A percentile compares a stretch with the other conserved stretches of the same genome.
These are phyloP conservation scores for Prunus dulcis DNA, from an alignment of 306 rosid species.

Conservation along the genomic window DNA sequence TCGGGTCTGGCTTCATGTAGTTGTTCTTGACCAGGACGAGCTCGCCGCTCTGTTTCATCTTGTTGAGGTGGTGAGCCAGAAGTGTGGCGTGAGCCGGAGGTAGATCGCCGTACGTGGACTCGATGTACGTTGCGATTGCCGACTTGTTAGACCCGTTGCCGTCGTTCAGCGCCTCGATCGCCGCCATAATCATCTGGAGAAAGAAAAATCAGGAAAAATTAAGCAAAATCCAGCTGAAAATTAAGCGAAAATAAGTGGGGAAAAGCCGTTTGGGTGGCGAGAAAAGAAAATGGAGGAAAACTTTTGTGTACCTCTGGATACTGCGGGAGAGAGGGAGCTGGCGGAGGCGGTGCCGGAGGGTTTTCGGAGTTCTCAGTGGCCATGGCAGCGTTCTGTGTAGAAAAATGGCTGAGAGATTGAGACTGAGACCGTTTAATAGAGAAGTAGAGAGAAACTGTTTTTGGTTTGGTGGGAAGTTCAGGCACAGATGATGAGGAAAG, in stretches of 20 bases:
- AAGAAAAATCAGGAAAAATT: background rate
- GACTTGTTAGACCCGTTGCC: slow-evolving; percentile 38
- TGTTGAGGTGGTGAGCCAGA: slow-evolving; percentile 33
- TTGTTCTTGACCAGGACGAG: slow-evolving; percentile 40
- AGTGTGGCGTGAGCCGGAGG: slow-evolving; percentile 39
- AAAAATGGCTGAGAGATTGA: background rate
- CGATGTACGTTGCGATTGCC: slow-evolving; percentile 42
- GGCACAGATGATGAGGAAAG: slow-evolving; percentile 14
- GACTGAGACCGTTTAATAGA: background rate
- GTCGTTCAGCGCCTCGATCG: slow-evolving; percentile 43
- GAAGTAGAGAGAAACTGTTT: background rate
- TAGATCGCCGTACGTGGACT: slow-evolving; percentile 36
- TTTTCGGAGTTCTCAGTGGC: slow-evolving; percentile 26
- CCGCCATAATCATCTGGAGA: slow-evolving; percentile 44
- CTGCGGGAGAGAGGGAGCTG: slow-evolving; percentile 26
- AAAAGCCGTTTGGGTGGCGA: background rate
- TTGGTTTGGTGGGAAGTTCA: slow-evolving; percentile 24
- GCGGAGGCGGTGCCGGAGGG: slow-evolving; percentile 7
- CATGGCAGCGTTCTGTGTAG: slow-evolving; percentile 19
- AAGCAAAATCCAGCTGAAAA: background rate
- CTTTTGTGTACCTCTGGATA: slow-evolving; percentile 41
- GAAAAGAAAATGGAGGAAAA: slow-evolving; percentile 2
- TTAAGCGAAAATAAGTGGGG: background rate
- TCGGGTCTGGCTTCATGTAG: slow-evolving; percentile 52
- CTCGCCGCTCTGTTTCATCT: slow-evolving; percentile 41